Evolutionary conservation across 1,284 basidiomycete genomes (phyloP), one percentile per base, ranked within the genome.

Genomic region (Sanghuangporus baumii): DNA sequence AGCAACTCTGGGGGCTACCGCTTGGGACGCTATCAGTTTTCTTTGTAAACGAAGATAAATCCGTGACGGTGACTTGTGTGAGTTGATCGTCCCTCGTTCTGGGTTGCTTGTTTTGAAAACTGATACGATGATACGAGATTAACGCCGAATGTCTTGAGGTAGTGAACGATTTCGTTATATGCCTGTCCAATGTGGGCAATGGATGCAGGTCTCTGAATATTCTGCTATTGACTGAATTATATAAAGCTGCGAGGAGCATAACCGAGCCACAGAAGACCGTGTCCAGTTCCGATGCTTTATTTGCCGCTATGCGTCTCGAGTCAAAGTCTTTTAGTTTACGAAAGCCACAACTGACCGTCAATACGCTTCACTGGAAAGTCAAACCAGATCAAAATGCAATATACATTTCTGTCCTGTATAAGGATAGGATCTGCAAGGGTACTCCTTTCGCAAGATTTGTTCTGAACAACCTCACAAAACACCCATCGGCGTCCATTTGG

Each of bases 301-400:
- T 38, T 12, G 20, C 40, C 26, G 4, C 43, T 34, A 41, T 57
- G 12, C 40, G 26, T 12, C 55, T 57, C n/a, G 38, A 57, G 31
- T 38, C 55, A 20, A 43, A 57, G 23, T 23, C 40, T 18, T 57
- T 57, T 18, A 57, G 55, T 38, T 20, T 57, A 18, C n/a, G 43
- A 41, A 41, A 34, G 23, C 5, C 43, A 20, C 9, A 47, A 18
- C 6, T 57, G 12, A 14, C 40, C 4, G 2, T 57, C 11, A 57
- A 57, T 23, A 26, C 55, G 7, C 55, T 57, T 23, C 55, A 57
- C 31, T 57, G 55, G 55, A 57, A 57, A 47, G 40, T 20, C 12
- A 43, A 57, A 20, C 8, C 9, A 20, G 55, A 57, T 6, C 40
- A 20, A 31, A 3, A 43, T 41, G 18, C n/a, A 20, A 43, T 57